Base-by-base conservation (phyloP, 495 filamentous ascomycete genomes). In the Neurospora hispaniola region DNA sequence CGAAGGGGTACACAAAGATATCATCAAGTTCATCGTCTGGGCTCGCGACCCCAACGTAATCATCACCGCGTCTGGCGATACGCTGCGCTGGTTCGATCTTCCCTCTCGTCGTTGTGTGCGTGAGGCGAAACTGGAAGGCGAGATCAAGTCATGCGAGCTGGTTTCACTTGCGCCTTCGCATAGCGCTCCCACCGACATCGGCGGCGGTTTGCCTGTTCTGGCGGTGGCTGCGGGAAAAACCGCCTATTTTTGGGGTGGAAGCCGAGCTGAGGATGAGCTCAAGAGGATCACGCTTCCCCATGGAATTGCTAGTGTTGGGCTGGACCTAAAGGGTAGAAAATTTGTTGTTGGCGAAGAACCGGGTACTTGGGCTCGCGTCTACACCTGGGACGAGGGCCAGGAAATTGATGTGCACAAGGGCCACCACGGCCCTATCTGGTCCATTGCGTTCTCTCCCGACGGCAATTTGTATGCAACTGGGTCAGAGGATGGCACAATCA, bases 361-460 rank as follows among this genome's bases (percentile, higher is more conserved):
- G 41, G 94, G 97, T 79, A 98, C 96, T 4, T 99, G 96, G 96
- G 95, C 94, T 2, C 88, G 93, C 48, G 92, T 98, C 7, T 97
- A 96, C 81, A 89, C 93, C 82, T 91, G 94, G 80, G 92, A 97
- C 72, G 88, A 87, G 16, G 90, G 90, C 75, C 87, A 89, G 73
- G 94, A 98, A 80, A 80, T 94, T 27, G 94, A 99, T 76, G 90
- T 96, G 23, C 94, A 96, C 85, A 98, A 97, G 81, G 96, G 96
- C 27, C 96, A 98, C 78, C 96, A 99, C 79, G 96, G 96, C 14
- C 94, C 94, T 11, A 94, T 98, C 72, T 98, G 96, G 96, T 96
- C 92, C 23, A 88, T 96, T 70, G 90, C 89, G 71, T 98, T 98
- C 83, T 95, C 93, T 11, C 96, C 96, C 1, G 94, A 98, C 80